These are phyloP conservation scores for Styphnolobium japonicum DNA, from an alignment of 306 rosid species.

Conservation along the genomic window DNA sequence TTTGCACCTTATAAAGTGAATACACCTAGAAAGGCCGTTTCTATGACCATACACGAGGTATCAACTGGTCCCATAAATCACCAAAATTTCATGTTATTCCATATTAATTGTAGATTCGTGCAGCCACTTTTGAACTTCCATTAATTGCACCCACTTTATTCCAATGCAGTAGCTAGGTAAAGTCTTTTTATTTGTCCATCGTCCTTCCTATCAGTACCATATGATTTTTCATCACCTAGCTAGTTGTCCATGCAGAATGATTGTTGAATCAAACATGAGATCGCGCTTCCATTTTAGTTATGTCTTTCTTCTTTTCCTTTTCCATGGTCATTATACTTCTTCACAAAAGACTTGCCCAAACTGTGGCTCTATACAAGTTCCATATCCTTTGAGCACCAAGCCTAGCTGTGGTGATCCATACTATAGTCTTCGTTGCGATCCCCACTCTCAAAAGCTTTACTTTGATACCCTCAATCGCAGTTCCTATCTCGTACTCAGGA, in stretches of 20 bases:
- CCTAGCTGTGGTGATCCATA: constrained; percentile 64
- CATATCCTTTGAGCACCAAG: constrained; percentile 83
- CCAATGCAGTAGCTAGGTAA: constrained; percentile 27
- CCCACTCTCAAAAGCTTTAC: constrained; percentile 48
- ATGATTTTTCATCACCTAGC: constrained; percentile 28
- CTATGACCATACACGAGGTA: constrained; percentile 44
- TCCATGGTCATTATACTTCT: constrained; percentile 27
- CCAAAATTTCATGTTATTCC: constrained; percentile 40
- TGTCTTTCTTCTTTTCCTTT: constrained; percentile 43
- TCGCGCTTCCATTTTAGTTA: constrained; percentile 23
- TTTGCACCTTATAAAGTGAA: constrained; percentile 41
- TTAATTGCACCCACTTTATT: constrained; percentile 60
- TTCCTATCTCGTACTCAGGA: constrained; percentile 51
- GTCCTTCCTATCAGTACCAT: constrained; percentile 28
- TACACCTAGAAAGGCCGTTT: constrained; percentile 27
- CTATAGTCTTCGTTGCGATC: constrained; percentile 71
- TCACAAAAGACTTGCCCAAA: constrained; percentile 73
- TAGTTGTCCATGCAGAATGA: constrained; percentile 40
- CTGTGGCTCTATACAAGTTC: constrained; percentile 70
- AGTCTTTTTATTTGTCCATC: constrained; percentile 31
- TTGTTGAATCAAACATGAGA: constrained; percentile 35
- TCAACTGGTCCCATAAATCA: constrained; percentile 50
- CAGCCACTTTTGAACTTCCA: constrained; percentile 36
- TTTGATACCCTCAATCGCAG: constrained; percentile 70
- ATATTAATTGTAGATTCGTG: constrained; percentile 48